Base-by-base conservation (phyloP, 2,329 filamentous ascomycete genomes). In the Talaromyces sp. region DNA sequence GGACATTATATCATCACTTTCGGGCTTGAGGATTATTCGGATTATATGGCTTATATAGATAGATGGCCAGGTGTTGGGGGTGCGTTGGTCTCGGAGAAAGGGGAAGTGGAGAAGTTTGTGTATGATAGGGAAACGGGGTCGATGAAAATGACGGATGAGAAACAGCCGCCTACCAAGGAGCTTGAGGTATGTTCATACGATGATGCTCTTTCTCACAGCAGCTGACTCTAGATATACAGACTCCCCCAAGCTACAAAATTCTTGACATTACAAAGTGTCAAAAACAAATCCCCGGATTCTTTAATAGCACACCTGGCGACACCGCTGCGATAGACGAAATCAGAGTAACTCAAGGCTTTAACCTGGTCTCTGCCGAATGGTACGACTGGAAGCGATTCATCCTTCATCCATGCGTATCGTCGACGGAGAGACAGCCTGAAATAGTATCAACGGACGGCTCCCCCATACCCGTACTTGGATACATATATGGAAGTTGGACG, bases 251-350 rank as follows among this genome's bases (percentile, higher is more conserved):
- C 19, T 45, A 47, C 43, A 64, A 47, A 15, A 15, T 27, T 29
- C 53, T 64, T 17, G n/a, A 58, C n/a, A 15, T 51, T 19, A 6
- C 54, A 5, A 2, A 34, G 43, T 34, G 54, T 5, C 15, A 31
- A n/a, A 51, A 11, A 31, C 27, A 27, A 2, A 36, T 31, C 5
- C 22, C 19, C 3, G 63, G 63, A 5, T 60, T 65, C 13, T 65
- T 65, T 8, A 65, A 65, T 8, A 34, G 40, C n/a, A 47, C 63
- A 5, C 63, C 63, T 13, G 63, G 63, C n/a, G 63, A 65, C n/a
- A 43, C 19, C 4, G 63, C 63, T 45, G 34, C 19, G 2, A 36
- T 65, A 34, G 63, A 65, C 19, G 29, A 54, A 8, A 13, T 31
- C 22, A 22, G 60, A 3, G 29, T 53, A 10, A n/a, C 47, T 11